phyloP scores from a whole-genome alignment of 2,329 filamentous ascomycete genomes.

The Neonectria ditissima region DNA sequence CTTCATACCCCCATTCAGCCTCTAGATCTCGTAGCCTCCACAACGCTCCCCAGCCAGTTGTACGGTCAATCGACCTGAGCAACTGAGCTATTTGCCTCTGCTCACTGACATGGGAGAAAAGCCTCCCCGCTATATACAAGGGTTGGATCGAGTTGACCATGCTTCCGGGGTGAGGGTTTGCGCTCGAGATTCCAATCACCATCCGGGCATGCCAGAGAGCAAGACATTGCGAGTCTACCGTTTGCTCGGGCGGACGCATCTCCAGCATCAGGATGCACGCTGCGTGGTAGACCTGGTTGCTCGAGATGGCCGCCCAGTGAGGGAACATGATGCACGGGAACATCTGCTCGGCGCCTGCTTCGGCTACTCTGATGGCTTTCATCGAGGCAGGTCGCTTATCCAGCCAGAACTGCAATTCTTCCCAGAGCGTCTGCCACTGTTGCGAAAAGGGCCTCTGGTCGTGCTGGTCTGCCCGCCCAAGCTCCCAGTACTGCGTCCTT shows the following conservation, averaged over 20 bases:
- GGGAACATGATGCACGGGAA: conserved; percentile 62
- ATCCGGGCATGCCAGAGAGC: conserved; percentile 62
- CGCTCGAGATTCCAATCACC: conserved; percentile 63
- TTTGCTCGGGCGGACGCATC: conserved; percentile 50
- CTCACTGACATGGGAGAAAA: conserved; percentile 58
- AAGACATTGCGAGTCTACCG: conserved; percentile 38
- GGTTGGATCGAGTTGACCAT: conserved; percentile 66
- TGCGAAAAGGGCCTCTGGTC: conserved; percentile 51
- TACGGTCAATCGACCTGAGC: conserved; percentile 58
- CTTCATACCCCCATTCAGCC: conserved; percentile 49
- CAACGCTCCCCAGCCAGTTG: conserved; percentile 61
- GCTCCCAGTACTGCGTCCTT: conserved; percentile 51
- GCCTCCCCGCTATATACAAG: conserved; percentile 61
- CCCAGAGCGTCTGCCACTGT: conserved; percentile 59
- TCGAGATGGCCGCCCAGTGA: conserved; percentile 62
- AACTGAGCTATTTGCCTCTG: conserved; percentile 50
- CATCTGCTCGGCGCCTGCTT: conserved; percentile 46
- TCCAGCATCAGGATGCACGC: conserved; percentile 62
- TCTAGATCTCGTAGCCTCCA: conserved; percentile 64
- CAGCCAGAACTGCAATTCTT: conserved; percentile 60
- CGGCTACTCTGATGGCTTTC: conserved; percentile 40
- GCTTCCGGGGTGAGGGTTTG: conserved; percentile 62
- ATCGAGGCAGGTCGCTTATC: conserved; percentile 56
- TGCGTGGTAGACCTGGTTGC: conserved; percentile 65
- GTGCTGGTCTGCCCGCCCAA: conserved; percentile 55